phyloP scores from a whole-genome alignment of 139 green algal genomes.

The Chlamydomonas sphaeroides region DNA sequence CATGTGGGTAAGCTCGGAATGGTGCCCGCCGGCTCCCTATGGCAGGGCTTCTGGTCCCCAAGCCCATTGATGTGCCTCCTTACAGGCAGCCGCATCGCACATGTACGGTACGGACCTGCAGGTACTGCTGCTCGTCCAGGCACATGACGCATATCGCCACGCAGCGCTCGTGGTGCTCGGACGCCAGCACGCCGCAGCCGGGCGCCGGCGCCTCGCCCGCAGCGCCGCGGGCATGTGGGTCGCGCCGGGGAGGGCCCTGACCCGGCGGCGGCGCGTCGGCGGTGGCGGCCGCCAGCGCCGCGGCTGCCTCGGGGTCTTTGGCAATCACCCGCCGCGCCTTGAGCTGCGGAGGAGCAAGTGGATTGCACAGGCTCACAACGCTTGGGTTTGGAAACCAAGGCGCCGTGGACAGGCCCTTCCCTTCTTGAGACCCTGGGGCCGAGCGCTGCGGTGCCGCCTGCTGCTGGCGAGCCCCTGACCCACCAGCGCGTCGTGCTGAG shows the following conservation, averaged over 20 bases:
- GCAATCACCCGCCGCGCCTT: slow-evolving; percentile 20
- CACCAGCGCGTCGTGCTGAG: slow-evolving; percentile 17
- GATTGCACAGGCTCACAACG: no score
- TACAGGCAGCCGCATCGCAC: no score
- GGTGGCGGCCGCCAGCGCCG: not conserved
- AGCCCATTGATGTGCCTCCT: no score
- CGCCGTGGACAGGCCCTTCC: no score
- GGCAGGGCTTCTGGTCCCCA: no score
- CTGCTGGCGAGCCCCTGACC: no score
- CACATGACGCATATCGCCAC: not conserved
- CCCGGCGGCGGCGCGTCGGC: not conserved
- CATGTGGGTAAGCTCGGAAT: not conserved
- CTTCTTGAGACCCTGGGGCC: no score
- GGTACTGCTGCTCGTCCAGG: slow-evolving; percentile 9
- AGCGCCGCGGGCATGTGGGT: no score
- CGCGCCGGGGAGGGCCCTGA: not conserved
- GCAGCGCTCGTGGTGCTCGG: slow-evolving; percentile 24
- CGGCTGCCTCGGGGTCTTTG: not conserved
- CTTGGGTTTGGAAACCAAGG: no score
- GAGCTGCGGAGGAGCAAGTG: no score
- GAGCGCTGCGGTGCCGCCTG: no score
- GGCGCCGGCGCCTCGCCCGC: not conserved
- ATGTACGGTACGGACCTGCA: no score
- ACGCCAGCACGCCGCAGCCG: not conserved
- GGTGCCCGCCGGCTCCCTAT: not conserved